Evolutionary conservation across 108 stramenopile genomes (phyloP).

Genomic region (Cylindrotheca fusiformis): DNA sequence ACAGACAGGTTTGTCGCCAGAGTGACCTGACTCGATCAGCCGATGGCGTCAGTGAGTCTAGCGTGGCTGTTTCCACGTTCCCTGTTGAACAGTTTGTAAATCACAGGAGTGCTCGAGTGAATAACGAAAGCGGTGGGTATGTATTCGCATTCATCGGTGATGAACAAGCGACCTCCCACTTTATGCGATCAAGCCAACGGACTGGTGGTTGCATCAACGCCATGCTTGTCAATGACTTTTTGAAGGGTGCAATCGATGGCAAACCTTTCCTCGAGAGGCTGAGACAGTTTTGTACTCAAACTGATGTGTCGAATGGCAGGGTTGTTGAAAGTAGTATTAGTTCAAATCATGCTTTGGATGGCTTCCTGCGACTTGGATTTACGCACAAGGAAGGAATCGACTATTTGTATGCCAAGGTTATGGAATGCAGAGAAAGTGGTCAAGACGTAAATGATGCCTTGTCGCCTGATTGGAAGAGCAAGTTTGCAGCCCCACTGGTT

Average conservation of each 20-base stretch:
- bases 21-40: slow-evolving; percentile 23
- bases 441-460: slow-evolving; percentile 23
- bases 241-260: slow-evolving; percentile 21
- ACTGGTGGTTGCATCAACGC: slow-evolving; percentile 38
- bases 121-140: slow-evolving; percentile 28
- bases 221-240: slow-evolving; percentile 32
- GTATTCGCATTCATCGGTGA: slow-evolving; percentile 34
- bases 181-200: slow-evolving; percentile 35
- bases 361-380: slow-evolving; percentile 40
- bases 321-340: slow-evolving; percentile 31
- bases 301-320: slow-evolving; percentile 37
- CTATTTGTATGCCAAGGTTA: slow-evolving; percentile 27
- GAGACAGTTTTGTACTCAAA: slow-evolving; percentile 15
- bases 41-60: slow-evolving; percentile 34
- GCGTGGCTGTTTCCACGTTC: slow-evolving; percentile 31
- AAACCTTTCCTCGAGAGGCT: slow-evolving; percentile 30
- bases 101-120: slow-evolving; percentile 23
- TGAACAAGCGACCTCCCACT: slow-evolving; percentile 36
- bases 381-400: slow-evolving; percentile 21
- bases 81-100: slow-evolving; percentile 39
- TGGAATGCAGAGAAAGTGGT: slow-evolving; percentile 23
- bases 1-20: slow-evolving; percentile 22
- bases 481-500: slow-evolving; percentile 38
- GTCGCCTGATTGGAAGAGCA: slow-evolving; percentile 37
- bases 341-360: slow-evolving; percentile 30